Base-by-base conservation (phyloP, 2,329 filamentous ascomycete genomes). In the Rhexocercosporidium sp. region DNA sequence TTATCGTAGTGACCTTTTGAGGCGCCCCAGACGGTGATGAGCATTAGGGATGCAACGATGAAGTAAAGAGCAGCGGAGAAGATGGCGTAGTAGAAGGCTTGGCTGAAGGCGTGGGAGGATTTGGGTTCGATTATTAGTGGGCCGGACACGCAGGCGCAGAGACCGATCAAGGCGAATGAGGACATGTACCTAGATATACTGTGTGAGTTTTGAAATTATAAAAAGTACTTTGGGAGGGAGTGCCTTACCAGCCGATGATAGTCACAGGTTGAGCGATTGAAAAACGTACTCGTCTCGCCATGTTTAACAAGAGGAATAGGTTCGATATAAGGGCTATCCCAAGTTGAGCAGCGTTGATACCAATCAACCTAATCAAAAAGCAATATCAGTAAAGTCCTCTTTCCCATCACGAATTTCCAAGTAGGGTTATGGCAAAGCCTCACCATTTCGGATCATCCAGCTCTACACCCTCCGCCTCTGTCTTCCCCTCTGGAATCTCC, bases 51-150 rank as follows among this genome's bases (percentile, higher is more conserved):
- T 0, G 92, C 91, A 62, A 92, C 90, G 18, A 95, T 76, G 65
- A 95, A 91, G 79, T 97, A 97, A 22, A 97, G 84, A 18, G 57
- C 71, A 6, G 93, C 92, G 2, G 93, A 90, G 73, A 93, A 92
- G 20, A 97, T 85, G 29, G 89, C 94, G 75, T 96, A 96, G 85
- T 90, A 97, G 75, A 92, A 97, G 0, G 92, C 93, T 77, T 97
- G 92, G 0, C 92, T 93, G 83, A 86, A 88, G 57, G 88, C 81
- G 70, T 92, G 90, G 71, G 82, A 84, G 60, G 77, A 59, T 74
- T 83, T 67, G 1, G 87, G 85, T 79, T 71, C 1, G 72, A 81
- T 82, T 56, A 67, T 60, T 1, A 90, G 78, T 0, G 86, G 85
- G 12, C 91, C 90, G 1, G 86, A 78, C 3, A 92, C 84, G 70